A percentile compares a stretch with the other conserved stretches of the same genome.
Conservation (phyloP, 2,329 filamentous ascomycete species). For the Coleophoma crateriformis region DNA sequence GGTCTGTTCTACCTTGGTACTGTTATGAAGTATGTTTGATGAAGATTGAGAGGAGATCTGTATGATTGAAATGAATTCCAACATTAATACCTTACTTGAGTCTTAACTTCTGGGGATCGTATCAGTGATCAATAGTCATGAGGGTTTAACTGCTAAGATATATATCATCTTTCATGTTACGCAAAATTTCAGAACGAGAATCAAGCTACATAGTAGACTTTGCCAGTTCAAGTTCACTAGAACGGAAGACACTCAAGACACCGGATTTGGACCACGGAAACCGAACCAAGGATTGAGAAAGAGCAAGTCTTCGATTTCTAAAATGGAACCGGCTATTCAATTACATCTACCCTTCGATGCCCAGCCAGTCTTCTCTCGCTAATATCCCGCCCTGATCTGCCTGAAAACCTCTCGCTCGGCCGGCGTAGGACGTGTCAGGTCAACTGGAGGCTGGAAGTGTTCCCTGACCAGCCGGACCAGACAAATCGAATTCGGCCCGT, state of each 20-base stretch:
- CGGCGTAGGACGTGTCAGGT: not conserved
- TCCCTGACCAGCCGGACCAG: not conserved
- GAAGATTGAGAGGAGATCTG: not conserved
- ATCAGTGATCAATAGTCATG: not conserved
- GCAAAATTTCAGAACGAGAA: no score
- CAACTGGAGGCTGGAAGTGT: not conserved
- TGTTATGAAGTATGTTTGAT: not conserved
- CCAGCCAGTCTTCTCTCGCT: not conserved
- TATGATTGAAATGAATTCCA: not conserved
- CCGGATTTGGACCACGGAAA: no score
- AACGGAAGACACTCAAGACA: no score
- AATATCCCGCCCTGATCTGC: not conserved
- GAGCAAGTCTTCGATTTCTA: no score
- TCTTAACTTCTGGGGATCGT: not conserved
- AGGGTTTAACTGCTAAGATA: not conserved
- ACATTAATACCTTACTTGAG: not conserved
- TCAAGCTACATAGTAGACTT: no score
- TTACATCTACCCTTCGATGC: no score
- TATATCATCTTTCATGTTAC: not conserved
- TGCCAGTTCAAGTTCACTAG: no score
- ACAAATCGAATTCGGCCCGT: not conserved
- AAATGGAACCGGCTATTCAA: no score
- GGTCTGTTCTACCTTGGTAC: not conserved
- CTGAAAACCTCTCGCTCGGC: not conserved
- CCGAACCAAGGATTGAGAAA: no score